A percentile compares a stretch with the other conserved stretches of the same genome.
These are phyloP conservation scores for Rhodotorula sp. DNA, from an alignment of 1,284 basidiomycete species.

Conservation along the genomic window DNA sequence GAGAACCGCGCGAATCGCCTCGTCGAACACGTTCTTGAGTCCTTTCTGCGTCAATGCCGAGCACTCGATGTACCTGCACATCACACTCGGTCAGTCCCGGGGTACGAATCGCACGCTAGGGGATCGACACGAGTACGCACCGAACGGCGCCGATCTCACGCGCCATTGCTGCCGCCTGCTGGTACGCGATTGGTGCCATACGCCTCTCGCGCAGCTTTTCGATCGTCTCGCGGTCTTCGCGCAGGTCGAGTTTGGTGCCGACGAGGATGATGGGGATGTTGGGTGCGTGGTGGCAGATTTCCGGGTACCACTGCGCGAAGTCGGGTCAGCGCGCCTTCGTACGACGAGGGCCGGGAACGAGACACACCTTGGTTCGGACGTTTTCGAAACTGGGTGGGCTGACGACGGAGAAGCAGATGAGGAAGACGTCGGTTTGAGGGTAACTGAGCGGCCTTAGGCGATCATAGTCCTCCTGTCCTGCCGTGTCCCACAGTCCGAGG, in stretches of 20 bases:
- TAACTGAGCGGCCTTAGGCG: constrained; percentile 96
- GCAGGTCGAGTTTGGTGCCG: constrained; percentile 95
- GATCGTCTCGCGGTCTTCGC: constrained; percentile 87
- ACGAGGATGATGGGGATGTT: constrained; percentile 88
- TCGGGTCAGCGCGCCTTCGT: background rate
- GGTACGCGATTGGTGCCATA: constrained; percentile 89
- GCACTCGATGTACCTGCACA: constrained; percentile 84
- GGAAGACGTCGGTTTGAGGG: constrained; percentile 98
- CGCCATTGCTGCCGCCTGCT: constrained; percentile 84
- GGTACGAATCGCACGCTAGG: too few species aligned
- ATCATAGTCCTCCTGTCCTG: constrained; percentile 97
- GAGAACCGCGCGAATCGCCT: constrained; percentile 71
- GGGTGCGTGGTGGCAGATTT: constrained; percentile 95
- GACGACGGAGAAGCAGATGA: constrained; percentile 98
- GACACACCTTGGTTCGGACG: constrained; percentile 85
- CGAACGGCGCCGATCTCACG: constrained; percentile 86
- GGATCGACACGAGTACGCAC: constrained; percentile 28
- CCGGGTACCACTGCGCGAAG: constrained; percentile 78
- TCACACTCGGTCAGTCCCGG: background rate
- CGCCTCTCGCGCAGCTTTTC: constrained; percentile 90
- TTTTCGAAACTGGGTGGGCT: constrained; percentile 98
- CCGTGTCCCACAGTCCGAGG: constrained; percentile 98
- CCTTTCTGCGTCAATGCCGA: constrained; percentile 98
- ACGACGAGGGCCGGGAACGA: background rate
- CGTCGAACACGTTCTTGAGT: constrained; percentile 93